Evolutionary conservation across 345 rosid species (phyloP).

Genomic region (Populus euphratica): DNA sequence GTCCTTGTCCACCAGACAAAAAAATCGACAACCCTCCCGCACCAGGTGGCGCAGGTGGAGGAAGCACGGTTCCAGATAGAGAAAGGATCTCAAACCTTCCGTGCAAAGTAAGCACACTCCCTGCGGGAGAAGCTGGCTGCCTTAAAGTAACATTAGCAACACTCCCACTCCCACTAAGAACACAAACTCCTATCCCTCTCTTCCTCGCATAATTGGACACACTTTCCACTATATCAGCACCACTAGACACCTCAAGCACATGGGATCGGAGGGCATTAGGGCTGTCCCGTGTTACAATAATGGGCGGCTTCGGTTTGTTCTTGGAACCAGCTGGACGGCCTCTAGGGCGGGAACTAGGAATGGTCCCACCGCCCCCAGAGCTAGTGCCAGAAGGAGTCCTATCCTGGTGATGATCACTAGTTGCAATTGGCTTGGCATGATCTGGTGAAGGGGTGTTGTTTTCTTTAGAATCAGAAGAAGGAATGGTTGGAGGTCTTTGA

Average conservation of each 20-base stretch:
- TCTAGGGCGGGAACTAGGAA: constrained; percentile 59
- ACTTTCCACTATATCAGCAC: constrained; percentile 63
- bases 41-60: constrained; percentile 79
- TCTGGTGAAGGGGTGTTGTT: constrained; percentile 14
- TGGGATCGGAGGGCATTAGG: constrained; percentile 79
- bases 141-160: constrained; percentile 60
- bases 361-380: constrained; percentile 11
- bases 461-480: constrained; percentile 40
- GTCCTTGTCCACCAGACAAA: constrained; percentile 73
- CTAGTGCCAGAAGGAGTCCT: constrained; percentile 7
- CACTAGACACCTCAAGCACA: constrained; percentile 59
- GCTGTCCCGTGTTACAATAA: constrained; percentile 64
- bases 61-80: constrained; percentile 71
- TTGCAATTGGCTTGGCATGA: neutral
- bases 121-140: constrained; percentile 58
- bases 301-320: constrained; percentile 71
- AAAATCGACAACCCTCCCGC: constrained; percentile 73
- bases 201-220: constrained; percentile 52
- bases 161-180: constrained; percentile 64
- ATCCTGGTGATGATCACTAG: neutral
- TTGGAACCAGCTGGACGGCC: constrained; percentile 83
- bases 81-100: constrained; percentile 83
- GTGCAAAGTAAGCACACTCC: constrained; percentile 65
- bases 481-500: constrained; percentile 33
- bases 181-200: constrained; percentile 74